Percentiles rank a stretch among this genome's conserved stretches.
phyloP scores from a whole-genome alignment of 306 rosid genomes.

The Urtica urens region DNA sequence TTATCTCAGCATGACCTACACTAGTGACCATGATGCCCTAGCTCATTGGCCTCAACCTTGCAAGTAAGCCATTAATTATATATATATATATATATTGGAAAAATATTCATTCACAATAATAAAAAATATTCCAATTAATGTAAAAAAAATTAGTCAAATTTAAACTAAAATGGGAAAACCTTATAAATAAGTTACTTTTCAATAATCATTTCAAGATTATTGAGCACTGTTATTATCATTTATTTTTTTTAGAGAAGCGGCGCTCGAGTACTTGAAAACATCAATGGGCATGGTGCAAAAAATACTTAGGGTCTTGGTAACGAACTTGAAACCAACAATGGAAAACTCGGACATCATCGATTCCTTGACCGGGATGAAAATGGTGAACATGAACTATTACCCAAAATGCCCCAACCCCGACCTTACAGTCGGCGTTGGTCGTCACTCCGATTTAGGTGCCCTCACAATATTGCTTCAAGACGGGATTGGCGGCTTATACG shows the following conservation, averaged over 20 bases:
- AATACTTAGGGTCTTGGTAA: constrained; percentile 23
- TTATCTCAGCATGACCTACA: constrained; percentile 36
- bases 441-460: constrained; percentile 55
- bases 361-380: constrained; percentile 20
- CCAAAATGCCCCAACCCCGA: constrained; percentile 66
- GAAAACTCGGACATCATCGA: constrained; percentile 32
- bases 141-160: no score
- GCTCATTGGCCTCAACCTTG: constrained; percentile 36
- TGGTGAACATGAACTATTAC: constrained; percentile 54
- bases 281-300: constrained; percentile 25
- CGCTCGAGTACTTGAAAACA: constrained; percentile 41
- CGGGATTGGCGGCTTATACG: constrained; percentile 55
- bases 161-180: no score
- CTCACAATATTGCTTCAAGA: constrained; percentile 54
- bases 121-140: no score
- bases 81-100: background rate
- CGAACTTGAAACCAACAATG: constrained; percentile 28
- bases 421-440: constrained; percentile 56
- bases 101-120: no score
- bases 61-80: constrained; percentile 28
- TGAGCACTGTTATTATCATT: background rate
- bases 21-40: constrained; percentile 41
- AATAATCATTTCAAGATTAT: no score
- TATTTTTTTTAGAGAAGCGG: constrained; percentile 26
- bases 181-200: no score